These are phyloP conservation scores for Exidia glandulosa DNA, from an alignment of 768 basidiomycete genomes.

Conservation along the genomic window DNA sequence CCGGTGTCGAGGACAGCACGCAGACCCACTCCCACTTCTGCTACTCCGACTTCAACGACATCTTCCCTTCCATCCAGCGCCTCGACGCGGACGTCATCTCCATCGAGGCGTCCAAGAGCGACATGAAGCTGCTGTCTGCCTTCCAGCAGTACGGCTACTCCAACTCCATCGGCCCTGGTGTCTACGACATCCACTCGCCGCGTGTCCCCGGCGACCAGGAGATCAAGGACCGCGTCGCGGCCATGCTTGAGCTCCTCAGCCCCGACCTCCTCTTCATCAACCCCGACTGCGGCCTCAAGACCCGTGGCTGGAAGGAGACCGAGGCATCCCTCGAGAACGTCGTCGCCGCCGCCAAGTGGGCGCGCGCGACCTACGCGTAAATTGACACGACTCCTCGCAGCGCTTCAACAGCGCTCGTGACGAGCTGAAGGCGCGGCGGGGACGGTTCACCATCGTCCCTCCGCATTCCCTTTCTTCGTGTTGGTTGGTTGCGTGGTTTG, in stretches of 20 bases:
- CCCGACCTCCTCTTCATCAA: constrained; percentile 80
- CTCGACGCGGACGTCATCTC: constrained; percentile 99
- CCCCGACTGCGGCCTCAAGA: constrained; percentile 98
- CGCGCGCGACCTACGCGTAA: constrained; percentile 74
- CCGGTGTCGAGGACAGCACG: constrained; percentile 86
- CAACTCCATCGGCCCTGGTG: constrained; percentile 96
- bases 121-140: constrained; percentile 92
- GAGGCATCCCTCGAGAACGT: constrained; percentile 81
- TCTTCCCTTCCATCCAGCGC: constrained; percentile 93
- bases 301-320: constrained; percentile 97
- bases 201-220: constrained; percentile 91
- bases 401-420: constrained; percentile 80
- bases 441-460: neutral
- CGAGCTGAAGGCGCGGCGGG: neutral
- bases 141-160: constrained; percentile 95
- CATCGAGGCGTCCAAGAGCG: constrained; percentile 96
- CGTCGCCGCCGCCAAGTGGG: constrained; percentile 88
- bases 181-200: constrained; percentile 98
- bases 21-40: constrained; percentile 99
- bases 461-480: neutral
- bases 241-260: constrained; percentile 75
- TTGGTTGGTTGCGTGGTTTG: neutral
- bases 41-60: constrained; percentile 97
- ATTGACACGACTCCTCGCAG: constrained; percentile 24
- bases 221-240: constrained; percentile 83